Evolutionary conservation across 306 rosid species (phyloP).

Genomic region (Vicia faba): DNA sequence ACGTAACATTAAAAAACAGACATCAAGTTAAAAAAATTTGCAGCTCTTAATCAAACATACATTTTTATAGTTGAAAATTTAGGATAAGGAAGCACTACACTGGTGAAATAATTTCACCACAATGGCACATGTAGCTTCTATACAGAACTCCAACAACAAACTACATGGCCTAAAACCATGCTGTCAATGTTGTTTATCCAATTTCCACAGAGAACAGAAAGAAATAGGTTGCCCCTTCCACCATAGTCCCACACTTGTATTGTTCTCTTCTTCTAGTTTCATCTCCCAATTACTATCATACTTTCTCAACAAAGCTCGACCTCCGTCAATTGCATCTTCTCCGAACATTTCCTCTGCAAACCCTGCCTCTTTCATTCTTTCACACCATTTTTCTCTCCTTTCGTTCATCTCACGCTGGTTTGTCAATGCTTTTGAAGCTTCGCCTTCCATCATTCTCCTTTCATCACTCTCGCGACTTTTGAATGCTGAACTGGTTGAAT

Average conservation of each 20-base stretch:
- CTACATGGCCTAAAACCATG: neutral
- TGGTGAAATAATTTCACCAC: neutral
- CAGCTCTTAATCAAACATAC: slow-evolving; percentile 28
- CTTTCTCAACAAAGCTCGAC: slow-evolving; percentile 77
- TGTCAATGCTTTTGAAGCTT: slow-evolving; percentile 77
- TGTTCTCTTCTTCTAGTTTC: slow-evolving; percentile 69
- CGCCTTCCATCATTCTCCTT: slow-evolving; percentile 89
- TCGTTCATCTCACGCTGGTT: slow-evolving; percentile 73
- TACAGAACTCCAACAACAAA: slow-evolving; percentile 10
- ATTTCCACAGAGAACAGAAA: slow-evolving; percentile 81
- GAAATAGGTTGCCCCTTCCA: slow-evolving; percentile 86
- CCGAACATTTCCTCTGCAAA: slow-evolving; percentile 57
- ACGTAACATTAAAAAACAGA: slow-evolving; percentile 2
- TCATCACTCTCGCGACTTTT: slow-evolving; percentile 78
- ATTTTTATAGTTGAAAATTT: slow-evolving; percentile 8
- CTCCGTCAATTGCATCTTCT: slow-evolving; percentile 78
- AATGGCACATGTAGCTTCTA: neutral
- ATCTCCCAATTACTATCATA: slow-evolving; percentile 87
- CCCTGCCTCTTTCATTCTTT: slow-evolving; percentile 72
- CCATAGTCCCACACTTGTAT: slow-evolving; percentile 64
- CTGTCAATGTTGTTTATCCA: slow-evolving; percentile 36
- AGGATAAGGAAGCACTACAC: neutral
- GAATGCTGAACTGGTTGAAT: slow-evolving; percentile 78
- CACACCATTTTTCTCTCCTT: slow-evolving; percentile 79
- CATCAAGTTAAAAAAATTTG: slow-evolving; percentile 16